These are phyloP conservation scores for Penicillium italicum DNA, from an alignment of 2,329 filamentous ascomycete species.

Conservation along the genomic window DNA sequence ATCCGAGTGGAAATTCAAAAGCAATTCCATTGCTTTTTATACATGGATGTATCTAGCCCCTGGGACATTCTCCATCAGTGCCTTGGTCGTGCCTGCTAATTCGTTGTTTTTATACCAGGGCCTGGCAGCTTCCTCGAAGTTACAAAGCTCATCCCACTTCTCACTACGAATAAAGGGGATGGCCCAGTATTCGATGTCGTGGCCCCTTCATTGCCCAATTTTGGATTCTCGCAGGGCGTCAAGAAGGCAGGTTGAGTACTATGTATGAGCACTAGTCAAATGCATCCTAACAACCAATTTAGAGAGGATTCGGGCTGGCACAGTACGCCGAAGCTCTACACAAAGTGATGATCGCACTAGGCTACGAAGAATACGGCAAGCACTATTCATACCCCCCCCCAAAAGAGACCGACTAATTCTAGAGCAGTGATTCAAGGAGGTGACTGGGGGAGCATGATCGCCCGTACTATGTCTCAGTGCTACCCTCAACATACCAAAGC, in stretches of 20 bases:
- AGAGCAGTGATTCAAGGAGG: slow-evolving; percentile 56
- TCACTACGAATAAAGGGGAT: slow-evolving; percentile 36
- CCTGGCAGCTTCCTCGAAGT: slow-evolving; percentile 65
- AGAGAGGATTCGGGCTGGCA: slow-evolving; percentile 55
- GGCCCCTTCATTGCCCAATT: slow-evolving; percentile 55
- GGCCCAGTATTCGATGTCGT: slow-evolving; percentile 52
- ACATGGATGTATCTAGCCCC: slow-evolving; percentile 54
- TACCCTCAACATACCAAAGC: slow-evolving; percentile 59
- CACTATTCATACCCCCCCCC: not conserved
- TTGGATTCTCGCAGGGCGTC: slow-evolving; percentile 51
- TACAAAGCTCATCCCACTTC: slow-evolving; percentile 43
- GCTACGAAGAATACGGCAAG: slow-evolving; percentile 58
- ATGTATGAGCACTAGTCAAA: not conserved
- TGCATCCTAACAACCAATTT: slow-evolving; percentile 11
- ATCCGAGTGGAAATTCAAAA: slow-evolving; percentile 48
- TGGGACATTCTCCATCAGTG: slow-evolving; percentile 7
- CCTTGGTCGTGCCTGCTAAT: not conserved
- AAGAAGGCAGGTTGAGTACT: slow-evolving; percentile 21
- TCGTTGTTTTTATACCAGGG: slow-evolving; percentile 29
- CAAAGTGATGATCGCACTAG: slow-evolving; percentile 65
- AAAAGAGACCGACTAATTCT: not conserved
- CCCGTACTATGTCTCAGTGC: slow-evolving; percentile 56
- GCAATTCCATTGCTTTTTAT: slow-evolving; percentile 64
- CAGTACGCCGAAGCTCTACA: slow-evolving; percentile 64
- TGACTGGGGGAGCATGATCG: slow-evolving; percentile 66